Evolutionary conservation across 768 basidiomycete genomes (phyloP).

Genomic region (Termitomyces sp.): DNA sequence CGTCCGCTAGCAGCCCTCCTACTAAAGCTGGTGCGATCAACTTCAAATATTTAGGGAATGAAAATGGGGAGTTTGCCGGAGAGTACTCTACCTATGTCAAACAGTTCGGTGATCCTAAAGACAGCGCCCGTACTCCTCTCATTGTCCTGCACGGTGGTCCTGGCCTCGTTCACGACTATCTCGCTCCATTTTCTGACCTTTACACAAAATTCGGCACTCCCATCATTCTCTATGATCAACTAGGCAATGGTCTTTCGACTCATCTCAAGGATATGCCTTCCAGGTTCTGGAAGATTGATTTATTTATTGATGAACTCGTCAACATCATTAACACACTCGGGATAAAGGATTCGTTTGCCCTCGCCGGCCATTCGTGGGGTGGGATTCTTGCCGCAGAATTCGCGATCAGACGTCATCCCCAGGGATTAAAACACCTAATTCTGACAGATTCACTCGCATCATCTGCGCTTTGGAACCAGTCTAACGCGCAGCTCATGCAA

Average conservation of each 20-base stretch:
- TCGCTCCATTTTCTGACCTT: slow-evolving; percentile 39
- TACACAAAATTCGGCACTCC: slow-evolving; percentile 32
- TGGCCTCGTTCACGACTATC: slow-evolving; percentile 42
- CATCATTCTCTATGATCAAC: slow-evolving; percentile 54
- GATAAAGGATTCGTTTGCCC: slow-evolving; percentile 36
- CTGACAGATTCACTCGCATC: slow-evolving; percentile 29
- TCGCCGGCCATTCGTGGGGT: slow-evolving; percentile 57
- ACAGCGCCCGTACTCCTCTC: slow-evolving; percentile 24
- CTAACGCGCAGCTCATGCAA: slow-evolving; percentile 10
- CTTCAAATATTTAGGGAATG: slow-evolving; percentile 9
- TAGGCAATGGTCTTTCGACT: slow-evolving; percentile 51
- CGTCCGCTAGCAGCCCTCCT: background rate
- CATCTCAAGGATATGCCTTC: slow-evolving; percentile 41
- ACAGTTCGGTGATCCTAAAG: slow-evolving; percentile 11
- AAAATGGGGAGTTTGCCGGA: background rate
- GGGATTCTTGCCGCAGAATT: slow-evolving; percentile 47
- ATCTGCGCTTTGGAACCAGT: slow-evolving; percentile 22
- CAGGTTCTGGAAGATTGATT: slow-evolving; percentile 48
- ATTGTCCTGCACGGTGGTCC: slow-evolving; percentile 46
- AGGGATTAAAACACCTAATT: slow-evolving; percentile 33
- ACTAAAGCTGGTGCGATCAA: slow-evolving; percentile 5
- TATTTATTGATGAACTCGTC: slow-evolving; percentile 53
- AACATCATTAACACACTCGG: slow-evolving; percentile 42
- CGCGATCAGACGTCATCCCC: slow-evolving; percentile 33
- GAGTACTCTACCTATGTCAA: slow-evolving; percentile 15